Base-by-base conservation (phyloP, 176 grass and related monocot genomes). In the Oryza glumipatula region DNA sequence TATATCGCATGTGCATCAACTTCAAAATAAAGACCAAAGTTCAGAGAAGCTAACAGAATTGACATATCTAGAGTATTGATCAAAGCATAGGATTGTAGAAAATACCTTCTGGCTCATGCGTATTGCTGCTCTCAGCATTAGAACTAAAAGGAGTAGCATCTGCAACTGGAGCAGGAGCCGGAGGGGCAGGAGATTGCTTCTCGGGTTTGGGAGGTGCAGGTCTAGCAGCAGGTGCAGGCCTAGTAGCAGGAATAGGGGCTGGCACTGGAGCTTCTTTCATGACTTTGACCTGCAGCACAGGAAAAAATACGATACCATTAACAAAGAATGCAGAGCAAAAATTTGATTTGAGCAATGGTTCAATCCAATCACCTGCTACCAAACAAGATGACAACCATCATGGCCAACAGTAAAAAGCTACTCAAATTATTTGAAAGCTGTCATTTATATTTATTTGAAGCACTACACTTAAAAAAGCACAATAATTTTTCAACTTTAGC, bases 71-170 rank as follows among this genome's bases (percentile, higher is more conserved):
- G 56, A 74, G 26, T 15, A 19, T 30, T 17, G 32, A 30, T 12
- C 68, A 46, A 70, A 83, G 73, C 32, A 10, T 68, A 38, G 4
- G 39, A 84, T 67, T 22, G 9, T 83, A 74, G 69, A 36, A 72
- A 85, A 68, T 76, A 97, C 95, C 95, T 90, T 97, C 95, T 80
- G 89, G 36, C 80, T 94, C 92, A 86, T 89, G 86, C 48, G n/a
- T 60, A 81, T 83, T 87, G 73, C 39, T 92, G 70, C 66, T 88
- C 56, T 92, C 92, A 8, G 76, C 41, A 72, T 81, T 92, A 78
- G 86, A 89, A 92, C 48, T 91, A 65, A 89, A 83, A 58, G 90
- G 48, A 11, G 75, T 81, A 65, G 73, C 51, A 76, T 92, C 95
- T n/a, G 73, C 41, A 30, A 78, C 79, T 65, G 83, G 80, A 56